Conservation (phyloP, 352 stramenopile genomes). For the Phytophthora brassicae region DNA sequence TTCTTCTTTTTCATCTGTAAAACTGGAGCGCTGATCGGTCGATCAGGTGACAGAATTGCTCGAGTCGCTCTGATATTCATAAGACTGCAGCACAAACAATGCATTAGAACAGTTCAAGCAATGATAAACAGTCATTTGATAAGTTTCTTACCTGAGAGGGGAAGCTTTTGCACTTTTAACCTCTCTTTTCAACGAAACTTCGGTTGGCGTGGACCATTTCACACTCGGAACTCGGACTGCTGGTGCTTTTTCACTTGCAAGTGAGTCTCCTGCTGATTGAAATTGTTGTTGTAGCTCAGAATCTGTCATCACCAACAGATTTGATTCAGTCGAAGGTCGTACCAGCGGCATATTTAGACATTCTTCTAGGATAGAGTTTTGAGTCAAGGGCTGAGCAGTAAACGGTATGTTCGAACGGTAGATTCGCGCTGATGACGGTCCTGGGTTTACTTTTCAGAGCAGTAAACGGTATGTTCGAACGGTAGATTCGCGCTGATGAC, state of each 20-base stretch:
- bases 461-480: constrained; percentile 63
- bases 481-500: constrained; percentile 56
- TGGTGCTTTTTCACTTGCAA: constrained; percentile 20
- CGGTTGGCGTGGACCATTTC: constrained; percentile 17
- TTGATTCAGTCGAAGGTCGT: neutral
- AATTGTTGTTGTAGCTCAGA: constrained; percentile 11
- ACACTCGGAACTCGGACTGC: constrained; percentile 19
- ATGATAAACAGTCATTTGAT: neutral
- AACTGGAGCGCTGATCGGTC: constrained; percentile 59
- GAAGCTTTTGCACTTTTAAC: constrained; percentile 17
- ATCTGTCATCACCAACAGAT: constrained; percentile 1
- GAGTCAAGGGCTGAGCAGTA: constrained; percentile 38
- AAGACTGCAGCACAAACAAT: constrained; percentile 8
- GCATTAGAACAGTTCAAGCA: neutral
- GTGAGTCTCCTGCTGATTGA: constrained; percentile 30
- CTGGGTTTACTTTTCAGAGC: constrained; percentile 62
- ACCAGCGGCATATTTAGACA: neutral
- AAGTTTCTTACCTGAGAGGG: constrained; percentile 32
- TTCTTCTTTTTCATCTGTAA: constrained; percentile 49
- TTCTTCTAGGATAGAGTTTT: constrained; percentile 30
- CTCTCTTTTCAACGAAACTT: constrained; percentile 13
- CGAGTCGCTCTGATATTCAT: constrained; percentile 48
- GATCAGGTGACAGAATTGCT: constrained; percentile 38
- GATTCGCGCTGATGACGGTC: constrained; percentile 47
- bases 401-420: constrained; percentile 71